A percentile compares a stretch with the other conserved stretches of the same genome.
Conservation (phyloP, 768 basidiomycete genomes). For the Boletellus sp. region DNA sequence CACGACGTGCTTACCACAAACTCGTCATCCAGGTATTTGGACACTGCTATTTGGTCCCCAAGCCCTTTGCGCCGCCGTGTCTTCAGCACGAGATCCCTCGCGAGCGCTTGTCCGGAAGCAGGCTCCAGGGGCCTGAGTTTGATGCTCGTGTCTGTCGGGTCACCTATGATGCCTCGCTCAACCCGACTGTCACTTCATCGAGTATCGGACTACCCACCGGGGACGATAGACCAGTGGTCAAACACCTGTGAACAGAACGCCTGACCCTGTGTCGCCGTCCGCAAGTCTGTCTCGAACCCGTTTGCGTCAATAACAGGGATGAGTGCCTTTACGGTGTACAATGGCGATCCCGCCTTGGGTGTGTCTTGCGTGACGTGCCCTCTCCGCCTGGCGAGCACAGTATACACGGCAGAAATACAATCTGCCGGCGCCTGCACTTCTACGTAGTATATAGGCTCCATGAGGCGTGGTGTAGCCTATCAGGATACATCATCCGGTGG, state of each 20-base stretch:
- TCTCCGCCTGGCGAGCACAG: constrained; percentile 94
- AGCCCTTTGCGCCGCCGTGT: constrained; percentile 95
- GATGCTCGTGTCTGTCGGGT: constrained; percentile 96
- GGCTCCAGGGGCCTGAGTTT: constrained; percentile 95
- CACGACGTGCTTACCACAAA: constrained; percentile 65
- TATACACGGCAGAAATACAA: constrained; percentile 98
- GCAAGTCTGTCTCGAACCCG: constrained; percentile 96
- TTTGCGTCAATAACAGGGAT: constrained; percentile 99
- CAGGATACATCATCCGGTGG: background rate
- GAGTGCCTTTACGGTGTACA: constrained; percentile 97
- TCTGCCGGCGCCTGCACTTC: constrained; percentile 99
- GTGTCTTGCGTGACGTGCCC: constrained; percentile 99
- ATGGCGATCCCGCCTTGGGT: constrained; percentile 94
- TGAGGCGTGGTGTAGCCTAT: constrained; percentile 89
- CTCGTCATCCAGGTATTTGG: constrained; percentile 96
- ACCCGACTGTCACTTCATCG: background rate
- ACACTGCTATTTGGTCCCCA: constrained; percentile 94
- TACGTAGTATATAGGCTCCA: constrained; percentile 98
- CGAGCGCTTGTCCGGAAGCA: constrained; percentile 92
- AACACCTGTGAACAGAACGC: constrained; percentile 98
- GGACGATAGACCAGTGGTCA: constrained; percentile 99
- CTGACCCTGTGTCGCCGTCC: constrained; percentile 97
- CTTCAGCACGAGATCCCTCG: constrained; percentile 93
- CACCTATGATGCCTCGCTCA: constrained; percentile 49
- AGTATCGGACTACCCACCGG: constrained; percentile 52